Evolutionary conservation across 805 yeast genomes (phyloP).

Genomic region (Peterozyma toletana): DNA sequence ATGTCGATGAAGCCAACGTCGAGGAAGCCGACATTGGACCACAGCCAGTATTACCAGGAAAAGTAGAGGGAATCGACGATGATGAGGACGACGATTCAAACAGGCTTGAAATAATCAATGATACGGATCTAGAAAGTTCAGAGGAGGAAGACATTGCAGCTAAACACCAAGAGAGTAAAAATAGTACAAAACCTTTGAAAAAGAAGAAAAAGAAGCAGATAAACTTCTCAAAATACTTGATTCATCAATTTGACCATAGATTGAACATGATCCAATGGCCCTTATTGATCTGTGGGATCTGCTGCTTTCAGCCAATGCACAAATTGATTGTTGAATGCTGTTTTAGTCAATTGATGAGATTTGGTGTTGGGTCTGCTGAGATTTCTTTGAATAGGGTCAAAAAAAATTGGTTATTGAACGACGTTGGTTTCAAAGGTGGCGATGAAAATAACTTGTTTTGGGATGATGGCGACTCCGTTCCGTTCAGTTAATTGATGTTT

Average conservation of each 20-base stretch:
- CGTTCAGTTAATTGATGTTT: constrained; percentile 17
- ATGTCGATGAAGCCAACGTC: constrained; percentile 3
- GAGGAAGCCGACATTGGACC: constrained; percentile 4
- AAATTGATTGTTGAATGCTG: constrained; percentile 26
- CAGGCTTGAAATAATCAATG: constrained; percentile 1
- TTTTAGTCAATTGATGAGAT: constrained; percentile 22
- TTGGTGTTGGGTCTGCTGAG: constrained; percentile 30
- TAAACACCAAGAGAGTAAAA: not conserved
- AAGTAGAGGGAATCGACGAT: not conserved
- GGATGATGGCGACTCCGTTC: constrained; percentile 27
- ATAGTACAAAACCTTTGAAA: not conserved
- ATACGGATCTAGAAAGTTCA: not conserved
- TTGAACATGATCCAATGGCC: constrained; percentile 31
- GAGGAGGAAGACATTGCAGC: too few relatives aligned
- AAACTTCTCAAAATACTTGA: constrained; percentile 19
- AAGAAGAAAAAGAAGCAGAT: constrained; percentile 7
- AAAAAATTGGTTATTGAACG: constrained; percentile 23
- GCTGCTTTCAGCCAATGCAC: constrained; percentile 20
- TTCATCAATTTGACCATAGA: constrained; percentile 25
- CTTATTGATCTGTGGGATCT: constrained; percentile 24
- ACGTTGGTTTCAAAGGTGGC: constrained; percentile 11
- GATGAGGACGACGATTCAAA: constrained; percentile 5
- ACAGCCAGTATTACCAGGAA: not conserved
- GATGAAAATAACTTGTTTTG: constrained; percentile 18
- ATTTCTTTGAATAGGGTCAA: constrained; percentile 21